Base-by-base conservation (phyloP, 805 yeast genomes). In the Lachancea dasiensis region DNA sequence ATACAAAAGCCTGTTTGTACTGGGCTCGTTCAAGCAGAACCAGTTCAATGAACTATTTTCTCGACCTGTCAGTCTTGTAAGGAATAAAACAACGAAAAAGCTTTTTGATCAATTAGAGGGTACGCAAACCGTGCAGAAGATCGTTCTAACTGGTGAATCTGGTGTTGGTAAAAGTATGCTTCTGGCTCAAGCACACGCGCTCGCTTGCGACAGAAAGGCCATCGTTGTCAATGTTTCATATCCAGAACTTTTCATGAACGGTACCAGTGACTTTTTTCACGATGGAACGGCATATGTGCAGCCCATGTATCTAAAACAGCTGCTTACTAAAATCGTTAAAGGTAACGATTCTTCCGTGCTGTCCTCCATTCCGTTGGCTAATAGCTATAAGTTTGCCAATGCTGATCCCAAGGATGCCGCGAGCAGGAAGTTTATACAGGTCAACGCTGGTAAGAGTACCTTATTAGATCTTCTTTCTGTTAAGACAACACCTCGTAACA, bases 91-190 rank as follows among this genome's bases (percentile, higher is more conserved):
- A 27, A 59, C 69, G 4, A 41, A 52, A 14, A 51, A 67, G 16
- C 47, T 76, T 9, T 48, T 63, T 17, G 52, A 63, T 1, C 59
- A 77, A 31, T 51, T 77, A 8, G 42, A 60, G 13, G 57, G 52
- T 4, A 52, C 71, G 0, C 56, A 72, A 1, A 50, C 60, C 9
- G 19, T 25, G 13, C n/a, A 23, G 13, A 81, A 81, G 49, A 49
- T 72, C 21, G 64, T 79, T 21, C 44, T 86, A n/a, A 56, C 73
- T 15, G 95, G 95, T 29, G 79, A 72, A 39, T 62, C 73, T 30
- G 95, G 95, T 34, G 69, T 74, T 8, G 97, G 97, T 6, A 89
- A 87, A 64, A 74, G 90, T 3, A 75, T 86, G 0, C 52, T 80
- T 26, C 50, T 87, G 32, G 60, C 89, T 0, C 95, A 87, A 58